Conservation (phyloP, 768 basidiomycete genomes). For the Kwoniella heveanensis region DNA sequence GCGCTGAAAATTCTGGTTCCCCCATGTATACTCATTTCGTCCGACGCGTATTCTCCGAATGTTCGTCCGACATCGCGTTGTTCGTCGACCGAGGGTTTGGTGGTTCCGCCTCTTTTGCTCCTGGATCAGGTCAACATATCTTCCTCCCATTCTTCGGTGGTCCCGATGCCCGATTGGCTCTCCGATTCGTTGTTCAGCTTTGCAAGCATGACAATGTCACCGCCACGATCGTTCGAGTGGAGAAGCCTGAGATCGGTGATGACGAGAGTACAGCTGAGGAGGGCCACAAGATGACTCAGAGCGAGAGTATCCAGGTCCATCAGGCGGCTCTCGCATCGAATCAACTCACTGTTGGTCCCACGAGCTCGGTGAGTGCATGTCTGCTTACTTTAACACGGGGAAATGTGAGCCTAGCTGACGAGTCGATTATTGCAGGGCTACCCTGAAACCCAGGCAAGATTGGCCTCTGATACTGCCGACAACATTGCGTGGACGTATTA, state of each 20-base stretch:
- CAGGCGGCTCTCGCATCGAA: constrained; percentile 48
- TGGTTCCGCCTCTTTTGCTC: constrained; percentile 33
- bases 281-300: constrained; percentile 21
- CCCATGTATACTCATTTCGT: constrained; percentile 76
- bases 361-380: constrained; percentile 30
- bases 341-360: constrained; percentile 41
- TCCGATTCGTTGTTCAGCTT: constrained; percentile 79
- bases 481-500: constrained; percentile 73
- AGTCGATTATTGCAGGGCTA: constrained; percentile 59
- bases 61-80: constrained; percentile 75
- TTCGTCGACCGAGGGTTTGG: constrained; percentile 76
- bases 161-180: constrained; percentile 83
- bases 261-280: constrained; percentile 13
- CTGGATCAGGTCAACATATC: constrained; percentile 63
- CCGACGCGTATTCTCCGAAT: constrained; percentile 73
- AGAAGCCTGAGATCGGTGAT: constrained; percentile 24
- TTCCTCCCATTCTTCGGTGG: constrained; percentile 93
- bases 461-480: constrained; percentile 82
- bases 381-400: not conserved
- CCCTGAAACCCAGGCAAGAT: constrained; percentile 66
- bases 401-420: constrained; percentile 4
- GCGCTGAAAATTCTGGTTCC: constrained; percentile 59
- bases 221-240: constrained; percentile 73
- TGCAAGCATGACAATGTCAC: constrained; percentile 67
- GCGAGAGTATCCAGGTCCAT: constrained; percentile 42